Base-by-base conservation (phyloP, 108 stramenopile genomes). In the Nitzschia sp. region DNA sequence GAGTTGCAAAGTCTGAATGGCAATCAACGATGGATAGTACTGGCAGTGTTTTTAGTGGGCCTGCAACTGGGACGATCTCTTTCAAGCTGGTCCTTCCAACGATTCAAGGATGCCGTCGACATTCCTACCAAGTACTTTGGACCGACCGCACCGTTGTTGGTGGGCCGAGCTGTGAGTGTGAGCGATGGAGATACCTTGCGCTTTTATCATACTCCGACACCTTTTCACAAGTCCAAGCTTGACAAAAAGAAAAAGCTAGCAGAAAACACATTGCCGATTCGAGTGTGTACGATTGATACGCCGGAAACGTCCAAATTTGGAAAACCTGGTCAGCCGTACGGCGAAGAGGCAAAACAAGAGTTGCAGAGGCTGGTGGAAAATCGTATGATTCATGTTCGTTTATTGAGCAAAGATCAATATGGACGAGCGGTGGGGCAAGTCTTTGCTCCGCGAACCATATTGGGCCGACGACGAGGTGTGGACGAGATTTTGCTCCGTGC, bases 171-270 rank as follows among this genome's bases (percentile, higher is more conserved):
- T 60, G 79, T 75, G 0, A 59, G 62, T 25, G 68, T 80, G 36
- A 76, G 58, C 19, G 83, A 84, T 38, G 83, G 83, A 25, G 83
- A 84, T 63, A 84, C 83, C 28, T 46, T 84, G 57, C 77, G 83
- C n/a, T 74, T 84, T 24, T 70, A 64, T 17, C 83, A 84, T 74
- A 30, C 51, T 2, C 83, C 83, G 17, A 72, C 75, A 1, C 56
- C 21, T n/a, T 84, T 76, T 49, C 73, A 80, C 64, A 33, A 71
- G 27, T 54, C 71, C 21, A 47, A 34, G 1, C 25, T 77, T 26
- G 45, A 64, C 29, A 56, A 30, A 25, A 47, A 49, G 26, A 66
- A 59, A 42, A 78, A 75, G 29, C 1, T 77, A 26, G 72, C 76
- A 26, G 68, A 80, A 21, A 30, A 60, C 17, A 57, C 78, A 1